Base-by-base conservation (phyloP, 2,329 filamentous ascomycete genomes). In the Fusarium liriodendri region DNA sequence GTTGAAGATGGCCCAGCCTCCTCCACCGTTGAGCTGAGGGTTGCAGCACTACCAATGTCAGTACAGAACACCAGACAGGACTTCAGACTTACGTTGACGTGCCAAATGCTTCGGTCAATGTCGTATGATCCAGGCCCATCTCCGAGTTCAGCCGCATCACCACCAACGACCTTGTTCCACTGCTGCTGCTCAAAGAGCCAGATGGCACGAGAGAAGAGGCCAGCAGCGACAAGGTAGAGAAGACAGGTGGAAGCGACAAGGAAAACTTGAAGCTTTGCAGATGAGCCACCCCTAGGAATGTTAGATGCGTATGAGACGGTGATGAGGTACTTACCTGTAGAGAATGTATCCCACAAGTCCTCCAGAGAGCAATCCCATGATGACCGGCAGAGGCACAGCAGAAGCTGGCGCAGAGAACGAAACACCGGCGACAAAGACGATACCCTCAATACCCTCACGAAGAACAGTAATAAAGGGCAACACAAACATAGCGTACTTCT, bases 371-470 rank as follows among this genome's bases (percentile, higher is more conserved):
- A 97, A 82, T 1, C 95, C 95, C 22, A 90, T 86, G 20, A 97
- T 82, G 5, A 95, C 93, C 0, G 95, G 90, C 3, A 97, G 83
- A 5, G 95, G 95, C 60, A 97, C 93, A 0, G 95, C 88, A 5
- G 88, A 89, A 2, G 93, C 94, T 0, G 95, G 94, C 3, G 93
- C 86, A 1, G 91, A 90, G 60, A 97, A 91, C 3, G 93, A 92
- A 5, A 98, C 95, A 32, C 95, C 95, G 16, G 94, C 94, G 62
- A 97, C 91, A 81, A 97, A 97, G n/a, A 97, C 89, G 29, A 97
- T 92, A 1, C 93, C 94, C 81, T 98, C 95, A 33, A 97, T 89
- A 5, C 95, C 95, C 81, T 97, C 95, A 33, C 95, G 88, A 18
- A 97, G 84, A 13, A 97, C 93, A 0, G 95, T 98, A 79, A 97